These are phyloP conservation scores for Escovopsis sp. DNA, from an alignment of 2,329 filamentous ascomycete species.

Conservation along the genomic window DNA sequence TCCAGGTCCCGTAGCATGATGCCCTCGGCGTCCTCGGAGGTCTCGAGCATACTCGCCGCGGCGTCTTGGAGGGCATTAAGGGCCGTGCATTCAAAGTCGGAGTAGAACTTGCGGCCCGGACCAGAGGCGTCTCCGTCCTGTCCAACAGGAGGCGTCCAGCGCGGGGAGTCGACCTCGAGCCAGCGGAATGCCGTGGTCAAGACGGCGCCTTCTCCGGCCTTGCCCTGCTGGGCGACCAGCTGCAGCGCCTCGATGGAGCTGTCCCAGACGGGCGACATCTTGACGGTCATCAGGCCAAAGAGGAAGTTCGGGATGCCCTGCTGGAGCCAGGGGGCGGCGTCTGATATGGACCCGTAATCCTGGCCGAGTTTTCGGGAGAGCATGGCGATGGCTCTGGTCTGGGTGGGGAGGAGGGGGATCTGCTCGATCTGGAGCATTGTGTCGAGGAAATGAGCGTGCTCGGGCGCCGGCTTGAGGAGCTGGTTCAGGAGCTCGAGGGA, in stretches of 20 bases:
- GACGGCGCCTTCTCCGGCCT: constrained; percentile 57
- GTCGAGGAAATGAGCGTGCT: constrained; percentile 14
- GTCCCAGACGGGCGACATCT: constrained; percentile 75
- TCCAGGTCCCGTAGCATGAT: constrained; percentile 50
- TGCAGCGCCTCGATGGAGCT: constrained; percentile 64
- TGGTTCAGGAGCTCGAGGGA: constrained; percentile 58
- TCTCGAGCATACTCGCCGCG: constrained; percentile 34
- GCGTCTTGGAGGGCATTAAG: constrained; percentile 41
- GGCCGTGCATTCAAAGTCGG: constrained; percentile 77
- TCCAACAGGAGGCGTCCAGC: constrained; percentile 36
- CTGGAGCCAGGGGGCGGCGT: constrained; percentile 48
- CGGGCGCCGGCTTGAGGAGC: constrained; percentile 22
- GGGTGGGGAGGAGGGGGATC: constrained; percentile 61
- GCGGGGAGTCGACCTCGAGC: constrained; percentile 45
- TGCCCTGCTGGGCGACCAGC: constrained; percentile 48
- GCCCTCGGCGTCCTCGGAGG: constrained; percentile 36
- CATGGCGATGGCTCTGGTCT: constrained; percentile 65
- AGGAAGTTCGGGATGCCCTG: constrained; percentile 65
- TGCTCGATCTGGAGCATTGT: constrained; percentile 68
- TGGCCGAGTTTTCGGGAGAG: constrained; percentile 63
- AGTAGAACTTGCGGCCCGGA: constrained; percentile 28
- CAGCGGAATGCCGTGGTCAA: constrained; percentile 62
- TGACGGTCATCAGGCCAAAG: constrained; percentile 79
- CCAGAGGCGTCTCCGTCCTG: constrained; percentile 18
- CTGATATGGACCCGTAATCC: constrained; percentile 42